phyloP scores from a whole-genome alignment of 345 rosid species.

The Pugionium cornutum region DNA sequence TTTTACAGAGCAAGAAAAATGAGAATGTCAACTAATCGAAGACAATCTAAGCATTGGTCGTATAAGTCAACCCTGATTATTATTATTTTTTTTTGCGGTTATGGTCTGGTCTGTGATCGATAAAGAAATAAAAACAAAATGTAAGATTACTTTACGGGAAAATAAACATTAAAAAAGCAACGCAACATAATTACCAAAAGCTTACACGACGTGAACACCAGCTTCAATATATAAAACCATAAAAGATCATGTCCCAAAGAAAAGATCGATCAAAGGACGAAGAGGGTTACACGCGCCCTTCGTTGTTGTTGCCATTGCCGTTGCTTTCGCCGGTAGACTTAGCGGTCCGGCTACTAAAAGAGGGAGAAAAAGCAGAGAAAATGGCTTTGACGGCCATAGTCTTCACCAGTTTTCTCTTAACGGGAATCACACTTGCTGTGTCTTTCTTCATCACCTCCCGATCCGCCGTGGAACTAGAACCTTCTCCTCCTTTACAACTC shows the following conservation, averaged over 20 bases:
- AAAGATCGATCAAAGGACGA: conserved; percentile 18
- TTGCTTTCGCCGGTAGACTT: conserved; percentile 8
- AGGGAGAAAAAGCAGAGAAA: conserved; percentile 22
- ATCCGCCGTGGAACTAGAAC: conserved; percentile 6
- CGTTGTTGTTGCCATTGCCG: conserved; percentile 4
- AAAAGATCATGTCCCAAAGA: conserved; percentile 1
- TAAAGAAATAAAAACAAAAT: too few species aligned
- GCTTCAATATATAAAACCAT: not conserved
- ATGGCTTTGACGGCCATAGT: conserved; percentile 32
- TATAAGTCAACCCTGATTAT: too few species aligned
- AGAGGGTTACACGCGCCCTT: conserved; percentile 21
- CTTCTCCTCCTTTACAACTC: conserved; percentile 33
- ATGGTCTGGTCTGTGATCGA: too few species aligned
- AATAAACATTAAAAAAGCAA: not conserved
- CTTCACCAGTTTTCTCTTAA: conserved; percentile 32
- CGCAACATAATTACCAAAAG: not conserved
- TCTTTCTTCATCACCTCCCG: conserved; percentile 30
- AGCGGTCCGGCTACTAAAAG: conserved; percentile 17
- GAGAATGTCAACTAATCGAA: too few species aligned
- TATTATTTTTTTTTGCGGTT: too few species aligned
- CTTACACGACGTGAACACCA: conserved; percentile 1
- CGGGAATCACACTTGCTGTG: conserved; percentile 39
- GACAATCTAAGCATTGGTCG: too few species aligned
- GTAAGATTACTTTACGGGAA: too few species aligned
- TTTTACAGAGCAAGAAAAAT: too few species aligned